These are phyloP conservation scores for Solanum chilense DNA, from an alignment of 257 asterid genomes.

Conservation along the genomic window DNA sequence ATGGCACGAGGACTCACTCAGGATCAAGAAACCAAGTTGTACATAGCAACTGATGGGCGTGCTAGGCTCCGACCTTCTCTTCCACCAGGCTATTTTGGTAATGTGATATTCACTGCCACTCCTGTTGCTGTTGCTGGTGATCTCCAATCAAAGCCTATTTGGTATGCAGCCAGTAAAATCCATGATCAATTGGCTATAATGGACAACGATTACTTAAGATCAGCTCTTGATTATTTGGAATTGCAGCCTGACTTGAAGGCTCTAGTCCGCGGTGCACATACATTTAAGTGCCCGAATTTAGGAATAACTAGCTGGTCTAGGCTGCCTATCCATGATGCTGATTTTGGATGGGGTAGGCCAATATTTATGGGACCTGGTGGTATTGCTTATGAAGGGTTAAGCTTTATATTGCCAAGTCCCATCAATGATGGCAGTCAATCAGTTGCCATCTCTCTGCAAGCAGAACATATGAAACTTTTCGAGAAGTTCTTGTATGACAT, in stretches of 20 bases:
- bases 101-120: slow-evolving; percentile 75
- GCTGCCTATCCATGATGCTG: slow-evolving; percentile 80
- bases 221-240: slow-evolving; percentile 86
- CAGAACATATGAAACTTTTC: slow-evolving; percentile 70
- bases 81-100: slow-evolving; percentile 79
- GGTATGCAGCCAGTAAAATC: slow-evolving; percentile 64
- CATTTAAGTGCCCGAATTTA: slow-evolving; percentile 77
- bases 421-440: slow-evolving; percentile 60
- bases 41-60: slow-evolving; percentile 83
- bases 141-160: slow-evolving; percentile 42
- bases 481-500: slow-evolving; percentile 58
- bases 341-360: slow-evolving; percentile 86
- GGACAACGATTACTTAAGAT: slow-evolving; percentile 73
- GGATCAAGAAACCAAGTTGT: slow-evolving; percentile 63
- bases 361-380: slow-evolving; percentile 94
- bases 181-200: slow-evolving; percentile 58
- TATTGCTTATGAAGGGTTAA: slow-evolving; percentile 72
- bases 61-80: slow-evolving; percentile 56
- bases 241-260: slow-evolving; percentile 80
- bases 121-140: slow-evolving; percentile 61
- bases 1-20: slow-evolving; percentile 52
- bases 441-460: slow-evolving; percentile 64
- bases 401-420: slow-evolving; percentile 69
- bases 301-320: slow-evolving; percentile 92
- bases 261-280: slow-evolving; percentile 77